phyloP scores from a whole-genome alignment of 2,329 filamentous ascomycete species.

The Herpotrichia juniperi region DNA sequence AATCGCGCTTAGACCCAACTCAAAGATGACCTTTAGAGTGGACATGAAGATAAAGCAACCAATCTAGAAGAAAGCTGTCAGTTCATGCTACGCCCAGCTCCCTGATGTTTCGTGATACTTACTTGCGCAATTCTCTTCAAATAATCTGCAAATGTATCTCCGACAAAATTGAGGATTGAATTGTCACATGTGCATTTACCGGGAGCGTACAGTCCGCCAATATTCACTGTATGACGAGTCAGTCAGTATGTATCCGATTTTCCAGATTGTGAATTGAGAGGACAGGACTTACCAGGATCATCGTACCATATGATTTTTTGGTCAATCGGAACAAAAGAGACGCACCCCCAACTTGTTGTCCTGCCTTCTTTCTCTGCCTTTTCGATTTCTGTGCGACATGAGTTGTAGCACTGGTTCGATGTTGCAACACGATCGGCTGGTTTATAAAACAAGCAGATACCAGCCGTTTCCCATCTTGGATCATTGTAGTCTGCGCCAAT shows the following conservation, averaged over 20 bases:
- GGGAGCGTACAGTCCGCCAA: background rate
- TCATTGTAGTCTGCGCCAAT: background rate
- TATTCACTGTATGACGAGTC: background rate
- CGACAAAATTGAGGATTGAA: background rate
- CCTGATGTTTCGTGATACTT: too few relatives aligned
- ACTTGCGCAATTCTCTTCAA: background rate
- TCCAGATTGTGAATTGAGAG: too few relatives aligned
- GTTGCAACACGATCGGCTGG: background rate
- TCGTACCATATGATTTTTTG: background rate
- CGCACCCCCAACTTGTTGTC: background rate
- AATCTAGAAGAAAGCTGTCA: background rate
- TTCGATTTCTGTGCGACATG: background rate
- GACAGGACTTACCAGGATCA: too few relatives aligned
- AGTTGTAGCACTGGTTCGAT: background rate
- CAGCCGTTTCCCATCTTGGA: background rate
- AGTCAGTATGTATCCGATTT: too few relatives aligned
- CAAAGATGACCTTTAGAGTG: background rate
- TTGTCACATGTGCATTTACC: background rate
- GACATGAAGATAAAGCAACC: conserved; percentile 2
- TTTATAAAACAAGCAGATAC: background rate
- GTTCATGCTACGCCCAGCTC: background rate
- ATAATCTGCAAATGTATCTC: background rate
- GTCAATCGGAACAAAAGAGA: background rate
- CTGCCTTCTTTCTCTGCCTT: background rate
- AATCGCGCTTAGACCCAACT: background rate